Base-by-base conservation (phyloP, 2,329 filamentous ascomycete species). In the Biscogniauxia sp. region DNA sequence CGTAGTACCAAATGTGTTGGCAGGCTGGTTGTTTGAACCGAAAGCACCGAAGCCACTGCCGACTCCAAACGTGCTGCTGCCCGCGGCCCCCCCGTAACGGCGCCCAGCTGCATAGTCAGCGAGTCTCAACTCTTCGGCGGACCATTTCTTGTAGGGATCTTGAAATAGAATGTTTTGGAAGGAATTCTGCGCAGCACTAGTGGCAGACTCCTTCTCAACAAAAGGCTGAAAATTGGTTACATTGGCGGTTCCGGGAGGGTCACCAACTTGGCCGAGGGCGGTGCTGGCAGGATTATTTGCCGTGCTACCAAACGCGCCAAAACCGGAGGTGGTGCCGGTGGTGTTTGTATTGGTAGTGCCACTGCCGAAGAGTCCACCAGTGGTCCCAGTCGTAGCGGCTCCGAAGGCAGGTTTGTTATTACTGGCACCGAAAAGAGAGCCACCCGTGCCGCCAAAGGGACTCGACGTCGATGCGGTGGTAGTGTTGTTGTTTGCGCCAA, bases 61-160 rank as follows among this genome's bases (percentile, higher is more conserved):
- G 61, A 88, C 82, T 19, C 93, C 94, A 75, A 97, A 97, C 7
- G 90, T 91, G 61, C 93, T 93, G 66, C 93, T 90, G 28, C 92
- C 92, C 63, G 89, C 92, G 51, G 85, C 84, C 75, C 94, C 96
- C 37, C 93, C 95, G 73, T 86, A 92, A 57, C 89, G 89, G 61
- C 93, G 88, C 55, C 93, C 93, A 75, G 93, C 90, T 61, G 88
- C 85, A 74, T 99, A 99, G 76, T 99, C 95, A 53, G 87, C 92
- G 63, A 96, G 77, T 71, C 91, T 84, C 57, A 95, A 78, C 75
- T 95, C 89, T 69, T 91, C 95, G n/a, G 91, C 86, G 9, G 94
- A 97, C 80, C 90, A 98, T 74, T 95, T 96, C 75, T 88, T 88
- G 79, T 94, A 96, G 1, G 89, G 85, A 23, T 88, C 87, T 77